phyloP scores from a whole-genome alignment of 192 early-diverging fungal genomes.

The Linderina pennispora region DNA sequence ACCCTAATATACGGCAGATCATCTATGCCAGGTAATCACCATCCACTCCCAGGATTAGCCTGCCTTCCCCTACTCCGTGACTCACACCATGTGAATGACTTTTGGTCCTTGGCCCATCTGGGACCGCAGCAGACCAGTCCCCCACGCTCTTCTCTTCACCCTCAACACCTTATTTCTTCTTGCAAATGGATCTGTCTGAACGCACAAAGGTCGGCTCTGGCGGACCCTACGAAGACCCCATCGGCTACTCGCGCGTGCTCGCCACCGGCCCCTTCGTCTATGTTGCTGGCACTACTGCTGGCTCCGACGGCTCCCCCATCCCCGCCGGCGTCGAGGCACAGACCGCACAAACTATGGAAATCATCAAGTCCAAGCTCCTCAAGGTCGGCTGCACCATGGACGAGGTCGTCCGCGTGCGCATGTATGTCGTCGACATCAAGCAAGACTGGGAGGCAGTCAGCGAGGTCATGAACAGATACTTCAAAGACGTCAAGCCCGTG shows the following conservation, averaged over 20 bases:
- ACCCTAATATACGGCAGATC: too few relatives aligned
- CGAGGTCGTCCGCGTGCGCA: slow-evolving; percentile 30
- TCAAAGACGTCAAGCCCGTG: slow-evolving; percentile 15
- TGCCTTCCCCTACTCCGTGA: too few relatives aligned
- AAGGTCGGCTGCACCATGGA: slow-evolving; percentile 5
- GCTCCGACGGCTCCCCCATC: slow-evolving; percentile 14
- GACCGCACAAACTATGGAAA: slow-evolving; percentile 16
- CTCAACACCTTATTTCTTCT: too few relatives aligned
- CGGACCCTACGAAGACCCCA: slow-evolving; percentile 20
- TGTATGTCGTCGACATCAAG: slow-evolving; percentile 36
- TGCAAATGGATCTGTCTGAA: slow-evolving; percentile 1
- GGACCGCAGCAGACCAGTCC: too few relatives aligned
- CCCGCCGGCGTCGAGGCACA: slow-evolving; percentile 3
- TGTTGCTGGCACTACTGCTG: slow-evolving; percentile 20
- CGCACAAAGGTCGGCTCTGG: slow-evolving; percentile 10
- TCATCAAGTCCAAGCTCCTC: slow-evolving; percentile 8
- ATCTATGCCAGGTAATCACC: too few relatives aligned
- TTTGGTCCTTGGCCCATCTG: too few relatives aligned
- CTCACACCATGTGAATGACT: too few relatives aligned
- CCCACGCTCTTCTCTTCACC: too few relatives aligned
- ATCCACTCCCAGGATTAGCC: too few relatives aligned
- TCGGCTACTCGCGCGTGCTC: slow-evolving; percentile 28
- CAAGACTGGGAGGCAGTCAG: slow-evolving; percentile 30
- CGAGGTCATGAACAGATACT: slow-evolving; percentile 21
- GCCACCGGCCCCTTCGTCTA: slow-evolving; percentile 12